phyloP scores from a whole-genome alignment of 164 flowering plant species.

The Umbellularia californica region DNA sequence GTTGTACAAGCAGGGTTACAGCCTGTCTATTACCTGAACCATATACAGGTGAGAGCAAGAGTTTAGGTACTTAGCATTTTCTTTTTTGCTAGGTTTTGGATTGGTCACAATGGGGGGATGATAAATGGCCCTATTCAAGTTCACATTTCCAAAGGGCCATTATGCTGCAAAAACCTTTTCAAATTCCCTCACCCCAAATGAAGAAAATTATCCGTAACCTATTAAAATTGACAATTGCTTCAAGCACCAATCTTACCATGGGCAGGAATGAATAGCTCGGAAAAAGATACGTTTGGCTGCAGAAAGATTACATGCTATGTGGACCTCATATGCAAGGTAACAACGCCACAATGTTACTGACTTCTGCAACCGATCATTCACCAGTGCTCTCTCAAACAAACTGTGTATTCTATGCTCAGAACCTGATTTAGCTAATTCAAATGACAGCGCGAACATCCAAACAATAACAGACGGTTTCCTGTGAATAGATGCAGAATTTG shows the following conservation, averaged over 20 bases:
- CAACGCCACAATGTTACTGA: constrained; percentile 82
- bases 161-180: background rate
- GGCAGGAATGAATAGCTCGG: constrained; percentile 94
- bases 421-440: constrained; percentile 58
- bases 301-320: constrained; percentile 44
- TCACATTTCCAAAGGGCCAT: background rate
- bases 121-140: background rate
- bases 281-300: constrained; percentile 77
- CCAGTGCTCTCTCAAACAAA: constrained; percentile 80
- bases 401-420: constrained; percentile 74
- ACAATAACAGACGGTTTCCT: constrained; percentile 78
- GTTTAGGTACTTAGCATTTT: too few relatives aligned
- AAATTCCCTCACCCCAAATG: background rate
- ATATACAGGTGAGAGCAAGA: too few relatives aligned
- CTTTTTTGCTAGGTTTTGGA: too few relatives aligned
- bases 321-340: constrained; percentile 65
- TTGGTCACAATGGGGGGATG: too few relatives aligned
- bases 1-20: too few relatives aligned
- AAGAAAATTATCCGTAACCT: background rate
- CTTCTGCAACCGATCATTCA: constrained; percentile 42
- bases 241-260: constrained; percentile 53
- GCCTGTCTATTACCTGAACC: too few relatives aligned
- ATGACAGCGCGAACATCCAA: constrained; percentile 63
- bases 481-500: constrained; percentile 16
- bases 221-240: background rate